Conservation (phyloP, 2,329 filamentous ascomycete species). For the Aspergillus phoenicis region DNA sequence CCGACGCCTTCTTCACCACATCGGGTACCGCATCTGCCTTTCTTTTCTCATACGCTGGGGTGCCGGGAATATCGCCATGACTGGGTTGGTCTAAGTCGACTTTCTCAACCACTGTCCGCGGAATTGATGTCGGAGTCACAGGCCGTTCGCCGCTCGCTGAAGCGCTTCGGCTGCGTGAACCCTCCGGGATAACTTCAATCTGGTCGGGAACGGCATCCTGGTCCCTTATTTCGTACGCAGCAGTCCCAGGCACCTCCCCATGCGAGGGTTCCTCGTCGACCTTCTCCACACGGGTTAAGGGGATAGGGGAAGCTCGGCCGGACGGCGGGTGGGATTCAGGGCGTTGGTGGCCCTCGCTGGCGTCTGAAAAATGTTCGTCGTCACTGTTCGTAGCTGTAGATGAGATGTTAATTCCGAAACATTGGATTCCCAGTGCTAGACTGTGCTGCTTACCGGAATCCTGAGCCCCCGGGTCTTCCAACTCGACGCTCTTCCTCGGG, state of each 20-base stretch:
- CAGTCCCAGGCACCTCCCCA: slow-evolving; percentile 64
- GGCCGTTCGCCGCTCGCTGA: slow-evolving; percentile 48
- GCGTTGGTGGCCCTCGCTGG: slow-evolving; percentile 57
- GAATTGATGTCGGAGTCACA: slow-evolving; percentile 56
- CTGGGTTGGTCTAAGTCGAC: slow-evolving; percentile 59
- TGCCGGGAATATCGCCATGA: slow-evolving; percentile 65
- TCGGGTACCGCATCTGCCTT: slow-evolving; percentile 63
- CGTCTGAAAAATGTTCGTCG: slow-evolving; percentile 67
- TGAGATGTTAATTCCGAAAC: background rate
- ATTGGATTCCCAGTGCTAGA: background rate
- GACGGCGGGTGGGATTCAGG: slow-evolving; percentile 41
- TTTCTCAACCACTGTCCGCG: slow-evolving; percentile 64
- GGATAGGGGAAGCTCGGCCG: slow-evolving; percentile 56
- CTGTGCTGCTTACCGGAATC: slow-evolving; percentile 51
- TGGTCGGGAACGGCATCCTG: slow-evolving; percentile 66
- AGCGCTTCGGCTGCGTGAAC: slow-evolving; percentile 42
- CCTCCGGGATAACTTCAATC: slow-evolving; percentile 59
- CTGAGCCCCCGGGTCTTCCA: slow-evolving; percentile 60
- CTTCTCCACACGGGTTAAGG: slow-evolving; percentile 64
- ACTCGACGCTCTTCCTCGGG: slow-evolving; percentile 57
- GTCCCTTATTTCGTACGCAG: slow-evolving; percentile 59
- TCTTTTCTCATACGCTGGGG: slow-evolving; percentile 58
- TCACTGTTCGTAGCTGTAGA: slow-evolving; percentile 54
- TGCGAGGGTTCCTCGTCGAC: slow-evolving; percentile 61
- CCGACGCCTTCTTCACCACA: slow-evolving; percentile 54